phyloP scores from a whole-genome alignment of 768 basidiomycete species.

The Mycena epipterygia region DNA sequence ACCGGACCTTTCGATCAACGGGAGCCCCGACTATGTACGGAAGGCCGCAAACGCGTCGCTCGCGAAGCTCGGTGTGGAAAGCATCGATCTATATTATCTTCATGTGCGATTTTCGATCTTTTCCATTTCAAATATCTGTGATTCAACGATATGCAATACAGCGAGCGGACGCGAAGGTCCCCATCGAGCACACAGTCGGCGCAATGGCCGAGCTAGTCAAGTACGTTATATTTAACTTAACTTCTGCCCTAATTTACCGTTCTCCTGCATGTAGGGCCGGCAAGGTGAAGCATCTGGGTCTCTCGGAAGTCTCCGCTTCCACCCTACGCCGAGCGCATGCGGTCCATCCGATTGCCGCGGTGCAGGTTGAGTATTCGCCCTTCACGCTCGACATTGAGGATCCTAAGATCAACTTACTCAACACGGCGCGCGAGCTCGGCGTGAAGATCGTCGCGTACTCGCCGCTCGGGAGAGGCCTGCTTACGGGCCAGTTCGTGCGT shows the following conservation, averaged over 20 bases:
- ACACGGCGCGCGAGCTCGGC: slow-evolving; percentile 6
- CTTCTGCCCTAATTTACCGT: background rate
- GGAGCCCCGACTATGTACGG: background rate
- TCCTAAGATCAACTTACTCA: background rate
- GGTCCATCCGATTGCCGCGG: background rate
- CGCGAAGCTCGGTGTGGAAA: background rate
- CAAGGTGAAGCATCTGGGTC: slow-evolving; percentile 52
- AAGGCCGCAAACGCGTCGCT: background rate
- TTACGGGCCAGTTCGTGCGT: slow-evolving; percentile 53
- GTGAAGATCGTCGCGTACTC: slow-evolving; percentile 50
- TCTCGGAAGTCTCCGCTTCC: slow-evolving; percentile 50
- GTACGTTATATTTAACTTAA: background rate
- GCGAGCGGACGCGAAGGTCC: slow-evolving; percentile 23
- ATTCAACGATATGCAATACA: slow-evolving; percentile 40
- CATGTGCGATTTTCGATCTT: background rate
- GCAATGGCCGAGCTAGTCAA: slow-evolving; percentile 28
- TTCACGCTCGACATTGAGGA: too few relatives aligned
- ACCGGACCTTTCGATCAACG: slow-evolving; percentile 13
- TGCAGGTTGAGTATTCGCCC: slow-evolving; percentile 1
- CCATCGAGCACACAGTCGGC: slow-evolving; percentile 35
- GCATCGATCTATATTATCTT: slow-evolving; percentile 8
- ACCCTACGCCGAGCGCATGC: slow-evolving; percentile 50
- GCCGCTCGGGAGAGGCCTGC: slow-evolving; percentile 54
- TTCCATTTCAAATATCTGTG: background rate
- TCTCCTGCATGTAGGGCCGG: slow-evolving; percentile 33